phyloP scores from a whole-genome alignment of 441 rosid species.

The Populus tomentosa region DNA sequence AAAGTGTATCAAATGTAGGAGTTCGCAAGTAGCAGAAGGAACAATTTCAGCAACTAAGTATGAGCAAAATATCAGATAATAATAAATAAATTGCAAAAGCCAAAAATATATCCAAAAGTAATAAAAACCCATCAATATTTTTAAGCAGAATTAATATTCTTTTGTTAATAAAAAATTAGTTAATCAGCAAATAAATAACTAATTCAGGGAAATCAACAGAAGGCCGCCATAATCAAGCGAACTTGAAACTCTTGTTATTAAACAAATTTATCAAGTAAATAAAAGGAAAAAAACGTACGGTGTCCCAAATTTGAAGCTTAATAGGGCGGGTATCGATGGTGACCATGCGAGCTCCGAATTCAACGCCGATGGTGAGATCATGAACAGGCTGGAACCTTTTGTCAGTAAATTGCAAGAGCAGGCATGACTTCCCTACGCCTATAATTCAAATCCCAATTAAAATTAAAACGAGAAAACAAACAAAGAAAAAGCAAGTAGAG shows the following conservation, averaged over 20 bases:
- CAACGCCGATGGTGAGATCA: constrained; percentile 87
- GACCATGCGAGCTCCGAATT: constrained; percentile 91
- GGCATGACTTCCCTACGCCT: constrained; percentile 94
- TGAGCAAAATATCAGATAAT: neutral
- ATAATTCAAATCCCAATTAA: constrained; percentile 6
- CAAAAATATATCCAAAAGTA: neutral
- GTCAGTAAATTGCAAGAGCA: constrained; percentile 81
- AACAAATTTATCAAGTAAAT: neutral
- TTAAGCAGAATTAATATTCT: neutral
- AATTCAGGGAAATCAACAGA: neutral
- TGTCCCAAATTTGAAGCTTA: constrained; percentile 94
- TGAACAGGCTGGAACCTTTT: constrained; percentile 96
- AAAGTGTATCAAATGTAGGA: neutral
- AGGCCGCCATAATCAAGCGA: neutral
- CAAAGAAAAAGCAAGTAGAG: neutral
- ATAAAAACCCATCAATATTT: neutral
- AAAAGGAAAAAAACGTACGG: constrained; percentile 38
- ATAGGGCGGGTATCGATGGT: constrained; percentile 84
- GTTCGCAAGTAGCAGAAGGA: neutral
- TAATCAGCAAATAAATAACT: too few relatives aligned
- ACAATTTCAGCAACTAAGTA: neutral
- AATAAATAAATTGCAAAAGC: neutral
- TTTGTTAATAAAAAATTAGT: too few relatives aligned
- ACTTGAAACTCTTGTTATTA: neutral
- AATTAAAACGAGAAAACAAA: neutral